Base-by-base conservation (phyloP, 2,329 filamentous ascomycete species). In the Fusarium sp. region DNA sequence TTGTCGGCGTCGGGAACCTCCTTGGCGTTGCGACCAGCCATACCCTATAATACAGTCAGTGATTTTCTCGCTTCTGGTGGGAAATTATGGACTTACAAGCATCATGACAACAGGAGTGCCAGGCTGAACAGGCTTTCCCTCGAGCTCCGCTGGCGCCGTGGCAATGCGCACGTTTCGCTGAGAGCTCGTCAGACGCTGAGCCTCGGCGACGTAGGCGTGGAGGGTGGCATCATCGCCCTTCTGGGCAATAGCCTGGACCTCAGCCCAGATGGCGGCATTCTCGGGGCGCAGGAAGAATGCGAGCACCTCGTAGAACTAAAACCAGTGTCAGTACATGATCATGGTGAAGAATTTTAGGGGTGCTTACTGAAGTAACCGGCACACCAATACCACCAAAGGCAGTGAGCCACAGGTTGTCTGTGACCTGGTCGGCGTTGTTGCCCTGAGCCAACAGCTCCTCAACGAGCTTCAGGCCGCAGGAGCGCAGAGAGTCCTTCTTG, bases 271-370 rank as follows among this genome's bases (percentile, higher is more conserved):
- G 13, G 80, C 65, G 1, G 79, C 80, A 20, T 85, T 86, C 58
- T 85, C 83, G 0, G 80, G 78, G 2, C 79, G 80, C 1, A 86
- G 74, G 78, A 86, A 86, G 77, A 78, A 87, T 4, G 82, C 78
- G 52, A 87, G 66, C 11, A 86, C 79, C 66, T 87, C 84, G 69
- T 83, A 84, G 70, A 86, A 86, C 84, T 86, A 52, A 9, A n/a
- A 20, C n/a, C 2, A 16, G 1, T 1, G 6, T 74, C 16, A 74
- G 62, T 9, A n/a, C 10, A 27, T 11, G 2, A 59, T 18, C 10
- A 20, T 13, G 10, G 14, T 2, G 20, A n/a, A 6, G 11, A 18
- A 25, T 18, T 5, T 18, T 2, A 14, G 33, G 16, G 35, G 20
- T 2, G 78, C 81, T 78, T 66, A 85, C 84, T 42, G 78, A 60